phyloP scores from a whole-genome alignment of 169 alveolate genomes.

The Plasmodium sp. region DNA sequence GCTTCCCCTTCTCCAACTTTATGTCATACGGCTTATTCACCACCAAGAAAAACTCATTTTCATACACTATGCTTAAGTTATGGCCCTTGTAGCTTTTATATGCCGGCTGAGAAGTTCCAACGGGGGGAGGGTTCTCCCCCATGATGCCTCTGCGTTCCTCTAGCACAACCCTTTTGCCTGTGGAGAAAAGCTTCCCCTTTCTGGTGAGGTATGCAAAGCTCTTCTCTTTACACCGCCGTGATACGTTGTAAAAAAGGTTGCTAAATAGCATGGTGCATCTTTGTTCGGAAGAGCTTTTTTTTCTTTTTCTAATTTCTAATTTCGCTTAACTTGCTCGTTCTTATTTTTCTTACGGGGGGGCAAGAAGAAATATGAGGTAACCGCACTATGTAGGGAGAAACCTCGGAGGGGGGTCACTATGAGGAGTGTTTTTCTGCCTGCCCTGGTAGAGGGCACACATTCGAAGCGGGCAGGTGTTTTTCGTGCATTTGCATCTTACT shows the following conservation, averaged over 20 bases:
- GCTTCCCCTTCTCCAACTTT: slow-evolving; percentile 54
- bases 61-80: slow-evolving; percentile 46
- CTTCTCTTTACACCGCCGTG: slow-evolving; percentile 16
- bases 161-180: not conserved
- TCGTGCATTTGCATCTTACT: not conserved
- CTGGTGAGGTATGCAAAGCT: not conserved
- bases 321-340: not conserved
- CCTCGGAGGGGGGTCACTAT: not conserved
- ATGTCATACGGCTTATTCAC: slow-evolving; percentile 71
- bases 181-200: not conserved
- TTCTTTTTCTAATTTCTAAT: not conserved
- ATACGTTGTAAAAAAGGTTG: not conserved
- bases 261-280: slow-evolving; percentile 45
- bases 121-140: not conserved
- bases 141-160: not conserved
- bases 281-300: not conserved
- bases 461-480: not conserved
- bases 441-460: not conserved
- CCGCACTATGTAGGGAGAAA: not conserved
- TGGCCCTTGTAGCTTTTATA: slow-evolving; percentile 65
- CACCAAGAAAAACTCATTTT: slow-evolving; percentile 56
- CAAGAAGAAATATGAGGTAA: not conserved
- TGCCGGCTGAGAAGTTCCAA: not conserved
- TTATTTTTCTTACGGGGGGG: not conserved
- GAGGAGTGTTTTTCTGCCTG: not conserved